phyloP scores from a whole-genome alignment of 2,329 filamentous ascomycete species.

The Botrytis deweyae region DNA sequence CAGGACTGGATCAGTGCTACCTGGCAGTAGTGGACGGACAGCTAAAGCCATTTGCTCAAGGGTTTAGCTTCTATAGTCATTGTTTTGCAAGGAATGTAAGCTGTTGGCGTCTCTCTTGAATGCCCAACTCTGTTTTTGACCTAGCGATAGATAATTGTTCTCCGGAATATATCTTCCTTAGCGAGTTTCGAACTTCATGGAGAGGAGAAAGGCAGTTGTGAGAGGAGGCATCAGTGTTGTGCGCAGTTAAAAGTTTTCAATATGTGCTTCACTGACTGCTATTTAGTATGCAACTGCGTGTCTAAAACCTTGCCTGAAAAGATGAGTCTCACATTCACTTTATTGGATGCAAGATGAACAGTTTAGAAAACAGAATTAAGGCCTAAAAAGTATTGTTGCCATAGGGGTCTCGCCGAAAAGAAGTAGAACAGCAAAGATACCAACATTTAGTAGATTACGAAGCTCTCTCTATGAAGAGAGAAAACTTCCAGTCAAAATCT shows the following conservation, averaged over 20 bases:
- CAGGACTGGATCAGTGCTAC: not conserved
- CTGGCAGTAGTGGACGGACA: not conserved
- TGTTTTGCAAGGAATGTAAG: no score
- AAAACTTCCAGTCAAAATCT: not conserved
- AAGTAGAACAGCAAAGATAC: not conserved
- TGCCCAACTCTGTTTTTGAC: not conserved
- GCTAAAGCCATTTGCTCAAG: not conserved
- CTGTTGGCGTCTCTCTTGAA: not conserved
- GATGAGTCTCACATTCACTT: not conserved
- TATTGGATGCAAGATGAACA: not conserved
- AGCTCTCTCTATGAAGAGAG: rapidly evolving
- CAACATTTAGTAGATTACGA: not conserved
- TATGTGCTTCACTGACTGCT: not conserved
- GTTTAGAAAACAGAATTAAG: not conserved
- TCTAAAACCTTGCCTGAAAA: not conserved
- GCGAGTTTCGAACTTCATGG: not conserved
- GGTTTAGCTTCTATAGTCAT: not conserved
- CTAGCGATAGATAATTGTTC: no score
- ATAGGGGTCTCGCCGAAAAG: not conserved
- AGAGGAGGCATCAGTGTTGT: not conserved
- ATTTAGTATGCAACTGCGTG: not conserved
- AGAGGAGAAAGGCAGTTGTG: not conserved
- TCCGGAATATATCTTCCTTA: not conserved
- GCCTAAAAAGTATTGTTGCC: not conserved
- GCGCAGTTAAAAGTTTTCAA: not conserved